phyloP scores from a whole-genome alignment of 1,284 basidiomycete genomes.

The Lentinula novae-zelandiae region DNA sequence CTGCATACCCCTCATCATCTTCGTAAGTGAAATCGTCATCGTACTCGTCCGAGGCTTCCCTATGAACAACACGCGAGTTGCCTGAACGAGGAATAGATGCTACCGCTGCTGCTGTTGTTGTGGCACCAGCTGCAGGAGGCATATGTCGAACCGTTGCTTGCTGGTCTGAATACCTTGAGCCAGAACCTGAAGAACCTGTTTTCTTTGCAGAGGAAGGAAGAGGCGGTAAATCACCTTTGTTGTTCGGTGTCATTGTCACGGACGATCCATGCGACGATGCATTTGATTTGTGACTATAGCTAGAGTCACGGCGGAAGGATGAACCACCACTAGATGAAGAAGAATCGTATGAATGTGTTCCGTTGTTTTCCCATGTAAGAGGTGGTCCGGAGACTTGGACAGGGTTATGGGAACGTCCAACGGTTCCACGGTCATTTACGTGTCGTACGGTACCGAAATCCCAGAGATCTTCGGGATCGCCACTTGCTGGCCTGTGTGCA shows the following conservation, averaged over 20 bases:
- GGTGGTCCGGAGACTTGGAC: constrained; percentile 61
- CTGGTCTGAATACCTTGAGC: constrained; percentile 44
- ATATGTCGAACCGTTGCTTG: constrained; percentile 66
- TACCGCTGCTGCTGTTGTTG: constrained; percentile 15
- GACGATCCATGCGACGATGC: constrained; percentile 29
- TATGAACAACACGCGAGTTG: constrained; percentile 26
- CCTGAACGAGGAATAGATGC: constrained; percentile 16
- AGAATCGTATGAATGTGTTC: constrained; percentile 24
- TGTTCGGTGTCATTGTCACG: constrained; percentile 25
- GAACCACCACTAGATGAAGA: constrained; percentile 13
- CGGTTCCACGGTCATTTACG: constrained; percentile 49
- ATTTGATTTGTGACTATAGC: constrained; percentile 1
- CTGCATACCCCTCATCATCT: constrained; percentile 30
- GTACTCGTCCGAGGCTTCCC: constrained; percentile 58
- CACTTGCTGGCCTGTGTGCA: constrained; percentile 41
- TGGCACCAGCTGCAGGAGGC: constrained; percentile 28
- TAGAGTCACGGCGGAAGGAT: constrained; percentile 4
- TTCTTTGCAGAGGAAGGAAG: constrained; percentile 33
- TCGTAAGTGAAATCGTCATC: constrained; percentile 53
- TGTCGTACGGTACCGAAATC: constrained; percentile 91
- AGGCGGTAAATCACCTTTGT: constrained; percentile 59
- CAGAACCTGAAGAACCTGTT: constrained; percentile 6
- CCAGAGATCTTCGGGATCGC: constrained; percentile 86
- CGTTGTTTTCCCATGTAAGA: constrained; percentile 73
- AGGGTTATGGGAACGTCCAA: constrained; percentile 58